Evolutionary conservation across 805 yeast genomes (phyloP).

Genomic region (Candida nonsorbophila): DNA sequence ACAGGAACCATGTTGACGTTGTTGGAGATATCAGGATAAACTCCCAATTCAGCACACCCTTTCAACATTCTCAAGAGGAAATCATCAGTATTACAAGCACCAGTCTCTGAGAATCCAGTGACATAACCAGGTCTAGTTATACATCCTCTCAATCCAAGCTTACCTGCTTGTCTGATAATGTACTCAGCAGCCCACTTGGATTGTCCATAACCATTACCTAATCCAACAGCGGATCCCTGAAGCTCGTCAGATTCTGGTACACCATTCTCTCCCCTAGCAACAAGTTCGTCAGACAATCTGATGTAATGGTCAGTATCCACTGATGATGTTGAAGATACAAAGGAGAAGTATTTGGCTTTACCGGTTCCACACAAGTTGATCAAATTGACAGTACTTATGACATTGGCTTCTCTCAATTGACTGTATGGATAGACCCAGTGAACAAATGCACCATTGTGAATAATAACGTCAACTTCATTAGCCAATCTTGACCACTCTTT

Average conservation of each 20-base stretch:
- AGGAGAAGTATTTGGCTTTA: slow-evolving; percentile 78
- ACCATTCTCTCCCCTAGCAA: slow-evolving; percentile 63
- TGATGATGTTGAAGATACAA: slow-evolving; percentile 94
- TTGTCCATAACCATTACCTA: slow-evolving; percentile 95
- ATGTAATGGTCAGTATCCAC: slow-evolving; percentile 81
- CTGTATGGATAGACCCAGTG: slow-evolving; percentile 98
- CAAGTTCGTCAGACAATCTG: slow-evolving; percentile 65
- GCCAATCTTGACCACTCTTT: slow-evolving; percentile 55
- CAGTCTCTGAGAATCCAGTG: slow-evolving; percentile 77
- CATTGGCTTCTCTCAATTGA: slow-evolving; percentile 89
- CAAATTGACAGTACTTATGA: slow-evolving; percentile 79
- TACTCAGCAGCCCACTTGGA: slow-evolving; percentile 97
- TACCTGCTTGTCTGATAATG: slow-evolving; percentile 82
- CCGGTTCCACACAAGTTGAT: slow-evolving; percentile 73
- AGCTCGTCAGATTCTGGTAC: slow-evolving; percentile 80
- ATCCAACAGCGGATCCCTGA: slow-evolving; percentile 73
- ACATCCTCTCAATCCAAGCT: slow-evolving; percentile 79
- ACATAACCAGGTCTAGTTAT: slow-evolving; percentile 95
- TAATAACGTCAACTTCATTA: slow-evolving; percentile 66
- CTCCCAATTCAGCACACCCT: slow-evolving; percentile 87
- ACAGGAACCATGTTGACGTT: slow-evolving; percentile 96
- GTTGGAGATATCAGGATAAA: slow-evolving; percentile 80
- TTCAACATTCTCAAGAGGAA: slow-evolving; percentile 90
- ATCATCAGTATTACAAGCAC: slow-evolving; percentile 94
- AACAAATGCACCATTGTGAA: slow-evolving; percentile 96